phyloP scores from a whole-genome alignment of 2,329 filamentous ascomycete species.

The Fusarium sterilihyphosum region DNA sequence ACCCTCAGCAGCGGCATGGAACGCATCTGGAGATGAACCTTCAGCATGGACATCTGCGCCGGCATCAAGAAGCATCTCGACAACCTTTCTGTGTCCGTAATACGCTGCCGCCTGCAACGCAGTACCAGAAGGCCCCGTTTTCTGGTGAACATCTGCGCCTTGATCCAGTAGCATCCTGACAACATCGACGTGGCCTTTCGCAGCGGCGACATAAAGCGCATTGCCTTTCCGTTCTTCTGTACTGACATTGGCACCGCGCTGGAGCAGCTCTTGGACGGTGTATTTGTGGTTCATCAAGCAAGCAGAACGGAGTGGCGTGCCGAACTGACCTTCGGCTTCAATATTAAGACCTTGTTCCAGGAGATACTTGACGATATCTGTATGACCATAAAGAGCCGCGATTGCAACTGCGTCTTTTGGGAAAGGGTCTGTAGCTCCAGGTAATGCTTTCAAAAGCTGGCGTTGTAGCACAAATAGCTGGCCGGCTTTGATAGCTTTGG shows the following conservation, averaged over 20 bases:
- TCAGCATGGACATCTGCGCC: not conserved
- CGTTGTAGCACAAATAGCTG: not conserved
- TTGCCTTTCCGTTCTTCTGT: not conserved
- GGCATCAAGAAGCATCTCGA: not conserved
- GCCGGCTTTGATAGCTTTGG: not conserved
- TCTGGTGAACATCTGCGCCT: not conserved
- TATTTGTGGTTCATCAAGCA: not conserved
- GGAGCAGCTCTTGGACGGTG: not conserved
- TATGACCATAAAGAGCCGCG: not conserved
- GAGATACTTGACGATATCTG: not conserved
- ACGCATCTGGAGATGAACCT: not conserved
- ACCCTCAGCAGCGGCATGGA: constrained; percentile 13
- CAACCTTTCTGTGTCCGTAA: not conserved
- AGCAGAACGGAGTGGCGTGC: constrained; percentile 6
- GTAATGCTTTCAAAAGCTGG: accelerated
- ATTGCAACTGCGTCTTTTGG: constrained; percentile 4
- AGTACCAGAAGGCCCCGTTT: not conserved
- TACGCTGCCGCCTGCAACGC: constrained; percentile 11
- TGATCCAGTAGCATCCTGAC: not conserved
- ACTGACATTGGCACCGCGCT: not conserved
- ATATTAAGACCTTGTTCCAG: not conserved
- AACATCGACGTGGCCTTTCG: not conserved
- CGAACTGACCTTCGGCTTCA: constrained; percentile 12
- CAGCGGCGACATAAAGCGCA: constrained; percentile 1
- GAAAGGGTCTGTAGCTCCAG: not conserved